Evolutionary conservation across 2,329 filamentous ascomycete genomes (phyloP).

Genomic region (Fusarium sp.): DNA sequence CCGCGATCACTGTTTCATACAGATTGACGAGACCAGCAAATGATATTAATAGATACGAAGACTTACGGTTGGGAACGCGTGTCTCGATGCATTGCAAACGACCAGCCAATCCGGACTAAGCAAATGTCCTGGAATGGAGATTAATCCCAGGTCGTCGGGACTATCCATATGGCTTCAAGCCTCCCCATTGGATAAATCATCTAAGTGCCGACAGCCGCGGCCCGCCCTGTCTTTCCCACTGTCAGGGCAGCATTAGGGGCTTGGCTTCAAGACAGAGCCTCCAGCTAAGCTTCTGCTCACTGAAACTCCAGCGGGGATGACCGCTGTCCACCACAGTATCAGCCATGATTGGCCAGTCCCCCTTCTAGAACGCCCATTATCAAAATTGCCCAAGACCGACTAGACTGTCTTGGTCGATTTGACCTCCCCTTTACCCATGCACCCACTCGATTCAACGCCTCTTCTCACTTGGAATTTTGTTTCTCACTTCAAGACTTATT

Average conservation of each 20-base stretch:
- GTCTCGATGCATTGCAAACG: neutral
- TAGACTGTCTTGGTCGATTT: constrained; percentile 4
- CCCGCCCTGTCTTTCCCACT: constrained; percentile 5
- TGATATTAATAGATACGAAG: neutral
- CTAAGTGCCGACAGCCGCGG: constrained; percentile 10
- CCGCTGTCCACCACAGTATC: neutral
- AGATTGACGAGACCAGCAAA: neutral
- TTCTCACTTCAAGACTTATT: constrained; percentile 11
- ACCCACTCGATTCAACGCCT: constrained; percentile 11
- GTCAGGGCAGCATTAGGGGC: constrained; percentile 15
- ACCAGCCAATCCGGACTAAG: constrained; percentile 26
- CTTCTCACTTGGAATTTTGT: constrained; percentile 15
- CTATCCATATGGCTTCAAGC: neutral
- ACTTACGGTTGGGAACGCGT: neutral
- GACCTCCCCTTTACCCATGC: constrained; percentile 29
- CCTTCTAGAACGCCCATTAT: constrained; percentile 25
- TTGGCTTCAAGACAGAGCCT: constrained; percentile 18
- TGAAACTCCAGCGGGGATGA: constrained; percentile 4
- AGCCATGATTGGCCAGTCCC: constrained; percentile 1
- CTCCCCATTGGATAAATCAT: constrained; percentile 5
- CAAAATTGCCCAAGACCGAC: neutral
- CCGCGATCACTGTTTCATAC: neutral
- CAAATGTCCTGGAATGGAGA: constrained; percentile 30
- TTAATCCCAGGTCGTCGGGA: constrained; percentile 11
- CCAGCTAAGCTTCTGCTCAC: constrained; percentile 25